Percentiles rank a stretch among this genome's conserved stretches.
Evolutionary conservation across 495 filamentous ascomycete species (phyloP).

Genomic region (Penicillium coffeae): DNA sequence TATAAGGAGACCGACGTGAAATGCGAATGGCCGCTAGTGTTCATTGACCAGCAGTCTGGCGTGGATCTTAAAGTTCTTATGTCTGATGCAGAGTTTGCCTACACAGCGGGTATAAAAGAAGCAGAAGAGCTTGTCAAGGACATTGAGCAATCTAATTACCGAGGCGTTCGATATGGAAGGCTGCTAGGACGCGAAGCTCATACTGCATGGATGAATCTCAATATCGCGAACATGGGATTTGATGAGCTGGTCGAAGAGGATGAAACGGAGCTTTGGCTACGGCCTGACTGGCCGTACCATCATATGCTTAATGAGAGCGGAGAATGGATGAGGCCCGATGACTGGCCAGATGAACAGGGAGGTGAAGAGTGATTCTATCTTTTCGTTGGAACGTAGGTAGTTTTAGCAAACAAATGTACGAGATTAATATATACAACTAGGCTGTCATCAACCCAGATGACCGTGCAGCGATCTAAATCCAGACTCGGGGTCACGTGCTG

Average conservation of each 20-base stretch:
- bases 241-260: conserved; percentile 8
- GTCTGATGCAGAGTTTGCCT: neutral
- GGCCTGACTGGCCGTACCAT: conserved; percentile 9
- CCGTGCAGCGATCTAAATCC: too few relatives aligned
- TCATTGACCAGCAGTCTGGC: conserved; percentile 10
- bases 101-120: neutral
- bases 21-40: conserved; percentile 3
- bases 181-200: neutral
- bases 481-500: too few relatives aligned
- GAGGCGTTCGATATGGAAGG: conserved; percentile 7
- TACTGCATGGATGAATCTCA: neutral
- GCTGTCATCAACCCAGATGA: too few relatives aligned
- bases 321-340: neutral
- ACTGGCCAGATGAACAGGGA: too few relatives aligned
- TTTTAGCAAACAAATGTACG: too few relatives aligned
- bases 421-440: too few relatives aligned
- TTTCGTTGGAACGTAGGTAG: too few relatives aligned
- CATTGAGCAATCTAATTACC: neutral
- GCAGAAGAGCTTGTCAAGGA: conserved; percentile 5
- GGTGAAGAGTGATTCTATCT: too few relatives aligned
- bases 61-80: conserved; percentile 4
- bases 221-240: neutral
- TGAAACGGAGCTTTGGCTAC: conserved; percentile 3
- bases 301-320: neutral
- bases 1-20: conserved; percentile 4